A percentile compares a stretch with the other conserved stretches of the same genome.
Conservation (phyloP, 1,284 basidiomycete species). For the Ceratobasidium sp. region DNA sequence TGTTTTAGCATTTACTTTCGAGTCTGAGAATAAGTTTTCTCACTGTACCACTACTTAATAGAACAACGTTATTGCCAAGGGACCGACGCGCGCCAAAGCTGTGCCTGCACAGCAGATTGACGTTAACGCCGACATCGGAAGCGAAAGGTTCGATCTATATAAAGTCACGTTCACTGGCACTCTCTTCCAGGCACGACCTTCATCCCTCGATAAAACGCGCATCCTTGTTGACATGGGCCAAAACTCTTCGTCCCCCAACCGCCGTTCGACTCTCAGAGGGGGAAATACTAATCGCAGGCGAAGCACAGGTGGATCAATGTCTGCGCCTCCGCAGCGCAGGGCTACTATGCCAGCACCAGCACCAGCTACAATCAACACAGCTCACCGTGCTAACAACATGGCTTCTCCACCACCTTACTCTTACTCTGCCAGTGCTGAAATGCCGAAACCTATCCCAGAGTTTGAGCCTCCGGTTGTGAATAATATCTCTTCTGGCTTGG, state of each 20-base stretch:
- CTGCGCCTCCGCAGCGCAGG: no score
- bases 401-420: slow-evolving; percentile 10
- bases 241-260: slow-evolving; percentile 20
- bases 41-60: neutral
- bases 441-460: slow-evolving; percentile 25
- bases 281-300: slow-evolving; percentile 3
- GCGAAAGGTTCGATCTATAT: neutral
- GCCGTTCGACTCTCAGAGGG: slow-evolving; percentile 15
- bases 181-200: neutral
- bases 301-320: neutral
- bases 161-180: neutral
- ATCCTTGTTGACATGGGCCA: slow-evolving; percentile 26
- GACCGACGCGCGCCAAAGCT: slow-evolving; percentile 24
- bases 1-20: neutral
- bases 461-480: neutral
- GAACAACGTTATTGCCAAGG: neutral
- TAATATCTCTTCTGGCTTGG: neutral
- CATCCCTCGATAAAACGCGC: neutral
- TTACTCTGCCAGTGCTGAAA: slow-evolving; percentile 3
- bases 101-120: neutral
- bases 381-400: slow-evolving; percentile 38
- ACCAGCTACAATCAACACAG: neutral
- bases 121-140: slow-evolving; percentile 1
- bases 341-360: slow-evolving; percentile 2
- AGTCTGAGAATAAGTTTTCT: neutral